Percentiles rank a stretch among this genome's conserved stretches.
phyloP scores from a whole-genome alignment of 2,329 filamentous ascomycete species.

The Pseudocercospora macadamiae region DNA sequence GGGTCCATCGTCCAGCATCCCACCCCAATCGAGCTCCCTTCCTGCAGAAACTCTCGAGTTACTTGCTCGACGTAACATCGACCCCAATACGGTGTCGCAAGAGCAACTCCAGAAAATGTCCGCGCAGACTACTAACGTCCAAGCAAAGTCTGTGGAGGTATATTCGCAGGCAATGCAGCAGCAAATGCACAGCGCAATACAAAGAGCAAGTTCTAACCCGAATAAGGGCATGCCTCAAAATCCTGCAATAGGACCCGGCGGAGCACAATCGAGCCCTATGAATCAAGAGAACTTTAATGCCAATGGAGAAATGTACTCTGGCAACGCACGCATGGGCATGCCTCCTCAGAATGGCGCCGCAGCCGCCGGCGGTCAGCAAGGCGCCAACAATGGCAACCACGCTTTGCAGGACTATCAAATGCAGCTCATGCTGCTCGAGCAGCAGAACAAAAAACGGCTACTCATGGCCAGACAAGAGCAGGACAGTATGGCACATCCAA shows the following conservation, averaged over 20 bases:
- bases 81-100: constrained; percentile 71
- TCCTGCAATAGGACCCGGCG: constrained; percentile 57
- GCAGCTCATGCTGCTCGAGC: constrained; percentile 84
- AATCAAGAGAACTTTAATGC: constrained; percentile 63
- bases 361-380: constrained; percentile 32
- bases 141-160: constrained; percentile 83
- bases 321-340: constrained; percentile 34
- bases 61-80: constrained; percentile 69
- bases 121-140: constrained; percentile 59
- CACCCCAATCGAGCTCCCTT: constrained; percentile 26
- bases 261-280: constrained; percentile 39
- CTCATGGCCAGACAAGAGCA: constrained; percentile 83
- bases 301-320: constrained; percentile 51
- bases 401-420: constrained; percentile 86
- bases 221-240: constrained; percentile 67
- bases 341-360: constrained; percentile 32
- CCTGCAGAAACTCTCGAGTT: constrained; percentile 31
- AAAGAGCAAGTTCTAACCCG: constrained; percentile 63
- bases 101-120: constrained; percentile 72
- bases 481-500: constrained; percentile 63
- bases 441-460: constrained; percentile 83
- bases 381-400: constrained; percentile 67
- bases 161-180: constrained; percentile 84
- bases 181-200: constrained; percentile 79
- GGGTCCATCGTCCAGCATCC: constrained; percentile 32